phyloP scores from a whole-genome alignment of 306 rosid genomes.

The Ammopiptanthus mongolicus region DNA sequence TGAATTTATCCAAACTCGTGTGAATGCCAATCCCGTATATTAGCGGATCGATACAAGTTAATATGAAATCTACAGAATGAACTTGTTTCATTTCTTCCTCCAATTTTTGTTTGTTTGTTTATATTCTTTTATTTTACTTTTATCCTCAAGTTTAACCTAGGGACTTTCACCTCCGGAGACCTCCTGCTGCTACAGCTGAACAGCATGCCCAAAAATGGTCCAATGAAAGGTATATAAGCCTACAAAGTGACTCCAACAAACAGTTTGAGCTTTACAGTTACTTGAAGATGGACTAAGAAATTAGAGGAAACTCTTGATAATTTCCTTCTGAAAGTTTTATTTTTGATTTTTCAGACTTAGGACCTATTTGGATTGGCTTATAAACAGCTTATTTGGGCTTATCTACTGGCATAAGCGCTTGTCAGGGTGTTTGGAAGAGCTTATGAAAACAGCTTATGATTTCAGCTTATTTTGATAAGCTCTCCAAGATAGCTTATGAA shows the following conservation, averaged over 20 bases:
- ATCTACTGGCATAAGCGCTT: too few relatives aligned
- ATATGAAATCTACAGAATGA: not conserved
- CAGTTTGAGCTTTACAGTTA: not conserved
- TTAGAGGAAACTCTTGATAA: too few relatives aligned
- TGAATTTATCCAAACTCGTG: not conserved
- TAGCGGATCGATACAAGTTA: not conserved
- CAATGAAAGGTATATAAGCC: not conserved
- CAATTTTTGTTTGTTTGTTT: not conserved
- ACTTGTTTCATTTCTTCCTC: not conserved
- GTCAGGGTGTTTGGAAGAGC: too few relatives aligned
- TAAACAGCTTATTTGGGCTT: too few relatives aligned
- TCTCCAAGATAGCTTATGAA: too few relatives aligned
- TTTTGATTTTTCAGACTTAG: too few relatives aligned
- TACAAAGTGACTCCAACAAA: conserved; percentile 6
- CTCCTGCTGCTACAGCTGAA: not conserved
- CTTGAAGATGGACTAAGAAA: too few relatives aligned
- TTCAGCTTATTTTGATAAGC: too few relatives aligned
- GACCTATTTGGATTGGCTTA: too few relatives aligned
- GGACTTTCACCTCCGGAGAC: too few relatives aligned
- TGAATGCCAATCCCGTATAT: not conserved
- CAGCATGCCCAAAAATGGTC: not conserved
- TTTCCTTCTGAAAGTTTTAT: too few relatives aligned
- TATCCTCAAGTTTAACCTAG: not conserved
- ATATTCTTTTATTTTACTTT: not conserved
- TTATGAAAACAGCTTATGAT: too few relatives aligned